These are phyloP conservation scores for Zygosaccharomyces kombuchaensis DNA, from an alignment of 805 yeast genomes.

Conservation along the genomic window DNA sequence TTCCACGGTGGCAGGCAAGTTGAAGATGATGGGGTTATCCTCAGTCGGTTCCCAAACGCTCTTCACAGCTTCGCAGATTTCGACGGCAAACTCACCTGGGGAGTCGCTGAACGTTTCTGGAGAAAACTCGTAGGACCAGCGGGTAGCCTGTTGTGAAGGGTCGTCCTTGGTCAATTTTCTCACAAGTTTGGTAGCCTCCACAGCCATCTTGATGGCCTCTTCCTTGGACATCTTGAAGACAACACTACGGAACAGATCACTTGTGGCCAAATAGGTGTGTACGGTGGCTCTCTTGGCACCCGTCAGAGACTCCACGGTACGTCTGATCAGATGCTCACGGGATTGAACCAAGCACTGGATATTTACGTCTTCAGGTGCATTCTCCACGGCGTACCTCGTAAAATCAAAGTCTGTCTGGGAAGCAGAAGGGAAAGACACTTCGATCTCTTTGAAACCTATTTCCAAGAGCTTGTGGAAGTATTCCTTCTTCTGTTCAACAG, in stretches of 20 bases:
- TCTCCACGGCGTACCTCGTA: slow-evolving; percentile 73
- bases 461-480: slow-evolving; percentile 69
- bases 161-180: slow-evolving; percentile 71
- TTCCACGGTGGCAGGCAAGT: slow-evolving; percentile 79
- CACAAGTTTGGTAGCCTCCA: slow-evolving; percentile 64
- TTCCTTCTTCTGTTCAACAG: slow-evolving; percentile 66
- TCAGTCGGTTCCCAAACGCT: slow-evolving; percentile 75
- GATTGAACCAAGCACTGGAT: slow-evolving; percentile 74
- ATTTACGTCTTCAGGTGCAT: slow-evolving; percentile 69
- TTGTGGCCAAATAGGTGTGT: slow-evolving; percentile 72
- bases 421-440: slow-evolving; percentile 76
- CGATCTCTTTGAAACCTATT: slow-evolving; percentile 76
- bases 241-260: slow-evolving; percentile 69
- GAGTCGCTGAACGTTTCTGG: slow-evolving; percentile 79
- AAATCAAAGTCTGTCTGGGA: slow-evolving; percentile 80
- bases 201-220: slow-evolving; percentile 65
- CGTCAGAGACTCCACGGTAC: slow-evolving; percentile 67
- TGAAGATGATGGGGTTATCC: slow-evolving; percentile 70
- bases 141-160: slow-evolving; percentile 56
- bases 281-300: slow-evolving; percentile 72
- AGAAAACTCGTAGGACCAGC: slow-evolving; percentile 70
- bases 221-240: slow-evolving; percentile 68
- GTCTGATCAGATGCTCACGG: slow-evolving; percentile 66
- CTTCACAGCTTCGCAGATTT: slow-evolving; percentile 76
- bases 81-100: slow-evolving; percentile 66